Evolutionary conservation across 306 rosid genomes (phyloP), one percentile per base, ranked within the genome.

Genomic region (Crotalaria pallida): DNA sequence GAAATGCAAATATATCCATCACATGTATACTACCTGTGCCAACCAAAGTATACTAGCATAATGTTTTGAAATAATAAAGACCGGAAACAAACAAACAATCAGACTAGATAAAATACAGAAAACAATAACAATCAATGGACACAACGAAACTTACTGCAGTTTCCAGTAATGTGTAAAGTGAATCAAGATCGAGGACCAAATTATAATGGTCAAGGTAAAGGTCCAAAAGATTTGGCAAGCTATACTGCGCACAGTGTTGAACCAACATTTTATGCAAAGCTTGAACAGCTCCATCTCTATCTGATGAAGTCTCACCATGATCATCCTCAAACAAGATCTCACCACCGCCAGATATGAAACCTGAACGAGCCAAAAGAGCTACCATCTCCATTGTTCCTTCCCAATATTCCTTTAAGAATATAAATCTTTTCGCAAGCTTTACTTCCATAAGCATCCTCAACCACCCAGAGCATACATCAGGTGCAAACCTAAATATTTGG

Each of bases 371-470:
- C 76, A 93, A 76, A 80, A 90, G 87, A 60, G 79, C 65, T 44
- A 90, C 81, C 43, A 90, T 80, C 73, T 88, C 97, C 59, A 72
- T 69, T 24, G 96, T 88, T 61, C 96, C 92, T 77, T 88, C 96
- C 98, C 96, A 93, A 75, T 81, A 86, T 71, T 93, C 97, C 86
- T 87, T 93, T 67, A 88, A 41, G 79, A 93, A 93, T 71, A 93
- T 81, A 72, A 90, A 82, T 65, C 75, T 84, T 74, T 77, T 74
- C 3, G 90, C 97, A 79, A 93, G 92, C 67, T 90, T 90, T 84
- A 84, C 89, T 81, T 90, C 88, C 80, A 88, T 60, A 45, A 84
- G 83, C 88, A 68, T 87, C 86, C 83, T 89, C 77, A 90, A 74
- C 98, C 96, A 88, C 65, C 75, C 80, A 76, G 94, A 85, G 81